These are phyloP conservation scores for Spirogloea muscicola DNA, from an alignment of 139 green algal species.

Conservation along the genomic window DNA sequence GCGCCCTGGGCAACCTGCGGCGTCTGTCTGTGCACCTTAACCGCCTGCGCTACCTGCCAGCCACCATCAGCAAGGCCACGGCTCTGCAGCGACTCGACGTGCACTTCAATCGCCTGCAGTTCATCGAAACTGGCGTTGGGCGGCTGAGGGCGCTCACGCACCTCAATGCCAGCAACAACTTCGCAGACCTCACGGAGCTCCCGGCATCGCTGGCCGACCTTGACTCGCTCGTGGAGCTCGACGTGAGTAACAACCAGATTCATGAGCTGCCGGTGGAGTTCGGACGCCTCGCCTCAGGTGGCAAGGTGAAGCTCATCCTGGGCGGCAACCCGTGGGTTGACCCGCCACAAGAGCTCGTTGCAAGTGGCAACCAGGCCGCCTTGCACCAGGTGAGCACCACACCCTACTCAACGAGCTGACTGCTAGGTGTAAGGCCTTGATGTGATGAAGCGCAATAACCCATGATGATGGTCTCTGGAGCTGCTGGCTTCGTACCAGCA, in stretches of 20 bases:
- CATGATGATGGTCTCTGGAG: too few relatives aligned
- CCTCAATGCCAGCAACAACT: conserved; percentile 36
- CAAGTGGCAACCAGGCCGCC: neutral
- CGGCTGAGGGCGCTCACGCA: neutral
- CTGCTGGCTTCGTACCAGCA: too few relatives aligned
- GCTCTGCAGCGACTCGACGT: conserved; percentile 9
- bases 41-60: conserved; percentile 14
- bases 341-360: conserved; percentile 13
- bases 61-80: neutral
- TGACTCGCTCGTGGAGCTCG: neutral
- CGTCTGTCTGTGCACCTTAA: conserved; percentile 13
- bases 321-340: conserved; percentile 27
- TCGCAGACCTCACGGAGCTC: conserved; percentile 4
- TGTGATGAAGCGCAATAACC: too few relatives aligned
- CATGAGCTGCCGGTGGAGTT: conserved; percentile 12
- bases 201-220: neutral
- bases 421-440: too few relatives aligned
- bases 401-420: too few relatives aligned
- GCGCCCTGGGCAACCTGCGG: neutral
- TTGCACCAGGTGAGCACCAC: conserved; percentile 3
- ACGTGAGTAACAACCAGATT: conserved; percentile 28
- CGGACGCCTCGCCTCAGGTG: neutral
- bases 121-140: neutral
- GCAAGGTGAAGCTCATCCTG: conserved; percentile 8
- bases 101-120: conserved; percentile 12